Conservation (phyloP, 352 stramenopile genomes). For the Elongisporangium undulatum region DNA sequence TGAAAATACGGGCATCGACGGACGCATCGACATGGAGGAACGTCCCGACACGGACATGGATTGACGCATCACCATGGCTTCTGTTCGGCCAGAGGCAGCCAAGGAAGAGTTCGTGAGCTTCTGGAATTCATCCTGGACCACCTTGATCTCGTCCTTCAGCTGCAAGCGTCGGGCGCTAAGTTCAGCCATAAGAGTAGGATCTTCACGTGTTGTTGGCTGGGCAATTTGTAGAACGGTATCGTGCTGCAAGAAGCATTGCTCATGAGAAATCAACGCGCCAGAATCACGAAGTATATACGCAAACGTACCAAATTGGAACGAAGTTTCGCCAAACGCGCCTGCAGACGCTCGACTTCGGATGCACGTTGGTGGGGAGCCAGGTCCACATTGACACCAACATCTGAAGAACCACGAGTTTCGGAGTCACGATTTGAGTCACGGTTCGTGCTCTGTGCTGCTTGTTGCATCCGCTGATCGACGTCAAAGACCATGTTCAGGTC, state of each 20-base stretch:
- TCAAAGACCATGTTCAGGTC: conserved; percentile 46
- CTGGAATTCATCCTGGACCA: conserved; percentile 54
- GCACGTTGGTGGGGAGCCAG: conserved; percentile 37
- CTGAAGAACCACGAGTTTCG: conserved; percentile 7
- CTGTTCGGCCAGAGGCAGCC: conserved; percentile 15
- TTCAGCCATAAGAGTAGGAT: conserved; percentile 35
- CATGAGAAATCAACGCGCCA: neutral
- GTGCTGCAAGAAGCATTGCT: conserved; percentile 21
- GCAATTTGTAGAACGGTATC: conserved; percentile 62
- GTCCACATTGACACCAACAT: conserved; percentile 34
- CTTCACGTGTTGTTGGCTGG: conserved; percentile 47
- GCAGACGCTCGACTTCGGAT: conserved; percentile 28
- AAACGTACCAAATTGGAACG: conserved; percentile 29
- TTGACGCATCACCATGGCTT: conserved; percentile 21
- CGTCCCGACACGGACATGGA: conserved; percentile 17
- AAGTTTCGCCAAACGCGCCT: conserved; percentile 43
- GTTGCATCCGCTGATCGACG: conserved; percentile 19
- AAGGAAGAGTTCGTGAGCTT: conserved; percentile 31
- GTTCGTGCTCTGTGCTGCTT: conserved; percentile 16
- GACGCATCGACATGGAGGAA: conserved; percentile 2
- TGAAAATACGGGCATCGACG: conserved; percentile 3
- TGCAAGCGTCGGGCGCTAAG: conserved; percentile 50
- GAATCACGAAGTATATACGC: neutral
- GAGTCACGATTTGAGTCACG: conserved; percentile 14
- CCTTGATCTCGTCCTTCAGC: conserved; percentile 74